Percentiles rank a stretch among this genome's conserved stretches.
Evolutionary conservation across 345 rosid genomes (phyloP).

Genomic region (Rhizophora mangle): DNA sequence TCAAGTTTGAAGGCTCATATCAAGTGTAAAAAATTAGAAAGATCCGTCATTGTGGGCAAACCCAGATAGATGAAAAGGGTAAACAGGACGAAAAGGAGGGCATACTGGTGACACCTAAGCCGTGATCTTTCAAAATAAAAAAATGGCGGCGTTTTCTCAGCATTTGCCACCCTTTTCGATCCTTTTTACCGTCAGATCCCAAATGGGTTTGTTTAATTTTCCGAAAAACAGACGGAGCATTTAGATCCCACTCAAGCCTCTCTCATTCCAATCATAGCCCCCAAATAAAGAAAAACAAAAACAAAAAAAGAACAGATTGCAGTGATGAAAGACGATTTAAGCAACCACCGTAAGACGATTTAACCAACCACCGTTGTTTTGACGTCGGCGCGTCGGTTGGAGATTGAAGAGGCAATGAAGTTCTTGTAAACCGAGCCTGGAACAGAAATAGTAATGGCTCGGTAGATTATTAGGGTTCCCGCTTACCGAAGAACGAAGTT

Average conservation of each 20-base stretch:
- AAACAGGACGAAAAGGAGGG: background rate
- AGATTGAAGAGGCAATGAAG: too few relatives aligned
- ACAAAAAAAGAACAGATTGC: too few relatives aligned
- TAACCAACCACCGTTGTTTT: too few relatives aligned
- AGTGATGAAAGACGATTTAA: too few relatives aligned
- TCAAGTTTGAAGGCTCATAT: constrained; percentile 40
- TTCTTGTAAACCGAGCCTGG: too few relatives aligned
- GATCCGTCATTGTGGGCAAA: constrained; percentile 33
- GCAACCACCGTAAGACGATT: too few relatives aligned
- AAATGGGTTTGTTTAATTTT: constrained; percentile 2
- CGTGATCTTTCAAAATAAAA: background rate
- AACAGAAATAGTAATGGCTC: too few relatives aligned
- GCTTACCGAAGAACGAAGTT: too few relatives aligned
- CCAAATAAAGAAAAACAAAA: too few relatives aligned
- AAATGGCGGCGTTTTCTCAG: constrained; percentile 27
- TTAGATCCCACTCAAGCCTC: constrained; percentile 51
- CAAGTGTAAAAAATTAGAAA: constrained; percentile 42
- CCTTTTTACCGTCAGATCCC: constrained; percentile 8
- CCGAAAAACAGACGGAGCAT: too few relatives aligned
- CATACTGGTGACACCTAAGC: constrained; percentile 27
- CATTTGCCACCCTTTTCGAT: background rate
- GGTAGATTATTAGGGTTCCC: too few relatives aligned
- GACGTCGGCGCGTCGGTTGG: too few relatives aligned
- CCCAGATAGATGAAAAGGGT: constrained; percentile 20
- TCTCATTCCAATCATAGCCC: constrained; percentile 58